Percentiles rank a stretch among this genome's conserved stretches.
Conservation (phyloP, 345 rosid species). For the Anacardium occidentale region DNA sequence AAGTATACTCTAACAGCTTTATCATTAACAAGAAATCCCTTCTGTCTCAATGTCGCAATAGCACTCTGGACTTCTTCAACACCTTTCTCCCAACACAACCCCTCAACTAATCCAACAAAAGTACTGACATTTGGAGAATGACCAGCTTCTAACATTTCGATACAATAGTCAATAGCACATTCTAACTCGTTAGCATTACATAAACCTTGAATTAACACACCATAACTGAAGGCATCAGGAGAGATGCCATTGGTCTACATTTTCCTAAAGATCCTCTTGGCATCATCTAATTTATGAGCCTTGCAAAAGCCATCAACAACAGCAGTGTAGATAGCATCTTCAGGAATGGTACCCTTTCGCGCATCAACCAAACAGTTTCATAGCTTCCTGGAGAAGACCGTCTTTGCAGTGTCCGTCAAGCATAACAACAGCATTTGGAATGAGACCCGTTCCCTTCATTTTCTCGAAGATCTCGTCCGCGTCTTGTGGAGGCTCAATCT, state of each 20-base stretch:
- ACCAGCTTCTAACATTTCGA: conserved; percentile 84
- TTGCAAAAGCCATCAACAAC: conserved; percentile 89
- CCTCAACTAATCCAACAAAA: conserved; percentile 85
- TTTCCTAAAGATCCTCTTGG: conserved; percentile 78
- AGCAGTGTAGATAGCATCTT: conserved; percentile 86
- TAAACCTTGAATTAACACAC: conserved; percentile 65
- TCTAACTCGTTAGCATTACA: conserved; percentile 48
- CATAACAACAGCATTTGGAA: conserved; percentile 91
- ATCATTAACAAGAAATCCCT: conserved; percentile 63
- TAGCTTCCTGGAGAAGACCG: conserved; percentile 83
- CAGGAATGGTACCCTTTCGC: conserved; percentile 86
- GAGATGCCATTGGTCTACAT: conserved; percentile 65
- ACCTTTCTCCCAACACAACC: conserved; percentile 59
- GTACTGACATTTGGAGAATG: conserved; percentile 78
- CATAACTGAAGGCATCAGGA: conserved; percentile 73
- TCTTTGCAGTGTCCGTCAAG: conserved; percentile 96
- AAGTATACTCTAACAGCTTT: conserved; percentile 74
- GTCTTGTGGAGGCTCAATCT: conserved; percentile 39
- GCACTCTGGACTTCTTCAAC: conserved; percentile 53
- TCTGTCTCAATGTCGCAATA: conserved; percentile 44
- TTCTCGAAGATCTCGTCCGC: conserved; percentile 65
- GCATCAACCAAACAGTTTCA: conserved; percentile 85
- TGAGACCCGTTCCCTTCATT: conserved; percentile 90
- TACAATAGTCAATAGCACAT: conserved; percentile 56
- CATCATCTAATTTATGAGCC: conserved; percentile 75